Base-by-base conservation (phyloP, 306 rosid genomes). In the Senna tora region DNA sequence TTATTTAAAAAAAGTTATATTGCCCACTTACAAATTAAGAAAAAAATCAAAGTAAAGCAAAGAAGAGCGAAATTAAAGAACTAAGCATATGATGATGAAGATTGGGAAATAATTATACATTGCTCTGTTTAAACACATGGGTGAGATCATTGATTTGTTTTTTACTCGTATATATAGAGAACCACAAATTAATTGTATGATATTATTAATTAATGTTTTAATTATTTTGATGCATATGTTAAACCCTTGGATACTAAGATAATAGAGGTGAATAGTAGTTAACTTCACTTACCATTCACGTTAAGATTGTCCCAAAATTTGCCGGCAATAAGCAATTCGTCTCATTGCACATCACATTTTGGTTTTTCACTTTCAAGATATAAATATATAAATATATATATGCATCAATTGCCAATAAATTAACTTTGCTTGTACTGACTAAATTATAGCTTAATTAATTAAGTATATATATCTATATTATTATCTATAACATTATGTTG, bases 281-380 rank as follows among this genome's bases (percentile, higher is more conserved):
- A 81, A 80, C 88, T 81, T 87, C 84, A 83, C 87, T 87, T 85
- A 79, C 87, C 92, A 85, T 81, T 74, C 74, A 87, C 79, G 90
- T 77, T 85, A 87, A 81, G 87, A 66, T 69, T 84, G 96, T 81
- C 86, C 72, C 65, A 57, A 47, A 9, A 52, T 63, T 63, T 55
- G 88, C 84, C 74, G 42, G 90, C 90, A 87, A 36, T 60, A 77
- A 80, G 87, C 78, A 80, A 84, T 73, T 80, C 52, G 75, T 32
- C 52, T 76, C 68, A 79, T 68, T 25, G 36, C 84, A 66, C 41
- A 73, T 76, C 78, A 7, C 52, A 67, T 73, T 71, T 65, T 60
- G 8, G 19, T 58, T 77, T 42, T 68, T 84, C 59, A 45, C 21
- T 28, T 75, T 10, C 2, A 41, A 41, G 46, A 28, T 56, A 25